phyloP scores from a whole-genome alignment of 345 rosid species.

The Acer negundo region DNA sequence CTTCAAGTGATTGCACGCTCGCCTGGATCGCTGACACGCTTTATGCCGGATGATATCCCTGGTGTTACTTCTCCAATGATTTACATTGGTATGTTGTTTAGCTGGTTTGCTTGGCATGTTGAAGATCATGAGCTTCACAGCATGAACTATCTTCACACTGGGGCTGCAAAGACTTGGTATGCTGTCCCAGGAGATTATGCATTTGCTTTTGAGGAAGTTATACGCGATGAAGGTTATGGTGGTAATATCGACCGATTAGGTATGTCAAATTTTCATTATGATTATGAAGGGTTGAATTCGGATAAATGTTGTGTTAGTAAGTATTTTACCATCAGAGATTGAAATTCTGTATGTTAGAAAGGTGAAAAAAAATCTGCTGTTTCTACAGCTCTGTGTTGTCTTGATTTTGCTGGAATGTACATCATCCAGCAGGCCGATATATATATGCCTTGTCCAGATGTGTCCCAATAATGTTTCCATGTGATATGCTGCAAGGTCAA shows the following conservation, averaged over 20 bases:
- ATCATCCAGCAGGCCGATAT: not conserved
- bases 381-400: not conserved
- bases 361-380: not conserved
- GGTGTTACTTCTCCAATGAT: conserved; percentile 99
- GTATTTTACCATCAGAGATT: not conserved
- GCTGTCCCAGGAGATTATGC: conserved; percentile 95
- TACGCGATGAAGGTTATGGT: conserved; percentile 77
- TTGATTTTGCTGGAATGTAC: not conserved
- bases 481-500: not conserved
- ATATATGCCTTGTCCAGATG: too few species aligned
- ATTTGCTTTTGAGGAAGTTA: conserved; percentile 85
- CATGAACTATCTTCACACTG: conserved; percentile 97
- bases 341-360: not conserved
- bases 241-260: conserved; percentile 82
- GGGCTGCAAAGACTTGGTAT: conserved; percentile 97
- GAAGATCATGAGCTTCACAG: conserved; percentile 99
- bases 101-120: conserved; percentile 99
- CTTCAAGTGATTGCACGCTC: conserved; percentile 94
- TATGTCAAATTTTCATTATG: conserved; percentile 28
- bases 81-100: conserved; percentile 95
- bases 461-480: too few species aligned
- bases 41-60: conserved; percentile 99
- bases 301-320: not conserved
- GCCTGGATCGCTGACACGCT: conserved; percentile 96
- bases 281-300: not conserved